Evolutionary conservation across 1,139 yeast species (phyloP), one percentile per base, ranked within the genome.

Genomic region (Meyerozyma athensensis): DNA sequence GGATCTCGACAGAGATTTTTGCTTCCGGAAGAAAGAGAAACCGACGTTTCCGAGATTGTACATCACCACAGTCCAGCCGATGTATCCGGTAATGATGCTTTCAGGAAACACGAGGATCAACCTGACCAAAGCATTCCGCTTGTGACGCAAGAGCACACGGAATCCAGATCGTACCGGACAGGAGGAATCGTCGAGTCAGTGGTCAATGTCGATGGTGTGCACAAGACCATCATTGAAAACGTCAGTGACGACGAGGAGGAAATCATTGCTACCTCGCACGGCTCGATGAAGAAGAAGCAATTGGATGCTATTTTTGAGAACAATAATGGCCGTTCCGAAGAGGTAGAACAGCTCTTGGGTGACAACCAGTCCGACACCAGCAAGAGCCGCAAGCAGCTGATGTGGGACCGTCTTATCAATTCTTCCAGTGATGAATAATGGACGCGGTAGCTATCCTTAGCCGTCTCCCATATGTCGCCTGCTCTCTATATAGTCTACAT

Each of bases 151-250:
- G 20, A 65, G 42, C 53, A 50, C 40, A 63, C 55, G 39, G 72
- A 68, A 43, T 48, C 65, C 7, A 51, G 73, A 35, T 58, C 66
- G 5, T 70, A 69, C 46, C 54, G 74, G 34, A 73, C 84, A 4
- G 85, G 87, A 32, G 92, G 95, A 3, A 81, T 87, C 40, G 77
- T 86, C 42, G 96, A 89, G 59, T 79, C 86, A 32, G 82, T 87
- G n/a, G 79, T 87, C 26, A 85, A 83, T 39, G 86, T 85, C 18
- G 81, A 82, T 50, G 97, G 96, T 38, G 86, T 86, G 13, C 82
- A 79, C 50, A 89, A 89, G 65, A 86, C 95, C 5, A 85, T 89
- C 45, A 87, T 89, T 54, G 90, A 82, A 51, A 79, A 76, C 47
- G 70, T 67, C 9, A 62, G 67, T 44, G 75, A 69, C 38, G 63